These are phyloP conservation scores for Butyriboletus loyo DNA, from an alignment of 768 basidiomycete species.

Conservation along the genomic window DNA sequence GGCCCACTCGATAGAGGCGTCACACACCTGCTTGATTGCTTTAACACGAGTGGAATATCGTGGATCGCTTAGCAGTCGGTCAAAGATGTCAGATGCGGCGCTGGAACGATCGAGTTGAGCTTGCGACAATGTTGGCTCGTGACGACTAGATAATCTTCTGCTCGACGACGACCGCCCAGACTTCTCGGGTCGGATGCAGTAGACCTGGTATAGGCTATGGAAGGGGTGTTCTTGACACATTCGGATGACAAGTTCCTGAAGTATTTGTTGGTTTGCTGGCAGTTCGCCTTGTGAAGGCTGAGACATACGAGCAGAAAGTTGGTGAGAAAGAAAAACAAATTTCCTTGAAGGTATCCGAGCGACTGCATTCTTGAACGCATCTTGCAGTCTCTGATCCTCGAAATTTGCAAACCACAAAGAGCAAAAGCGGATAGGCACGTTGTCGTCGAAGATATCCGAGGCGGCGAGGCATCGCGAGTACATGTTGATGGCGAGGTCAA, in stretches of 20 bases:
- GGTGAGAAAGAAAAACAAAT: constrained; percentile 89
- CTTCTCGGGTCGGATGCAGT: constrained; percentile 56
- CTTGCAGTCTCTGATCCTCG: constrained; percentile 50
- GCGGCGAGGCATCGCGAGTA: constrained; percentile 71
- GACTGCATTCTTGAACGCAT: constrained; percentile 44
- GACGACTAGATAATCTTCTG: constrained; percentile 48
- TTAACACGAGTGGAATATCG: constrained; percentile 37
- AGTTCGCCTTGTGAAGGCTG: constrained; percentile 32
- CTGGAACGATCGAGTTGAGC: constrained; percentile 54
- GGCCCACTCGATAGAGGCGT: constrained; percentile 73
- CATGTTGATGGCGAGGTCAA: constrained; percentile 78
- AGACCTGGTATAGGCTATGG: constrained; percentile 89
- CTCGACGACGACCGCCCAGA: constrained; percentile 18
- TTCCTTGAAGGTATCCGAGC: constrained; percentile 76
- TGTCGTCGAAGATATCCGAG: constrained; percentile 73
- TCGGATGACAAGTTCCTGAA: constrained; percentile 63
- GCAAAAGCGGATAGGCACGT: constrained; percentile 74
- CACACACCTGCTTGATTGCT: constrained; percentile 58
- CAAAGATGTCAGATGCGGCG: constrained; percentile 64
- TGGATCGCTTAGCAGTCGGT: constrained; percentile 47
- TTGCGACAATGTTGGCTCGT: constrained; percentile 35
- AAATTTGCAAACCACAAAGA: constrained; percentile 94
- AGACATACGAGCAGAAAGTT: constrained; percentile 87
- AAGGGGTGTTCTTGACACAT: constrained; percentile 93
- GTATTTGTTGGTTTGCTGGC: constrained; percentile 48